Evolutionary conservation across 768 basidiomycete genomes (phyloP), one percentile per base, ranked within the genome.

Genomic region (Tricholoma sp.): DNA sequence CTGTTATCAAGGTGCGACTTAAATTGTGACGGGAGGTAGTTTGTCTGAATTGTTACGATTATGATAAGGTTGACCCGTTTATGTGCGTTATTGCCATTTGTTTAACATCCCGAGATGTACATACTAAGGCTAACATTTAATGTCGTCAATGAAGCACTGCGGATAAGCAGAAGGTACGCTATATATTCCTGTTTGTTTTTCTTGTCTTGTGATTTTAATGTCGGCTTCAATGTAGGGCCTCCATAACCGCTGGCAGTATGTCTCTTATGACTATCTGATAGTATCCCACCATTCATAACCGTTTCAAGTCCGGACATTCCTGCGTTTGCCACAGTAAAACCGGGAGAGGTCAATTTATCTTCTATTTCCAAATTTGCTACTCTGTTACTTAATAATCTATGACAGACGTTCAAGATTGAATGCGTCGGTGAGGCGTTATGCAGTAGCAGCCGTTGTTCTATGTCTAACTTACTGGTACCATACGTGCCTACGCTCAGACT

Each of bases 221-320:
- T 45, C 24, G 41, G 39, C 34, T 24, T 59, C n/a, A n/a, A n/a
- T n/a, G 0, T 53, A 86, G 84, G 83, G 83, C 24, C 63, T 87
- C 10, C 86, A 87, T 62, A 88, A 87, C 65, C 83, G 86, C 47
- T 88, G 86, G 86, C 86, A 88, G 85, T 87, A 70, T 67, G 86
- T 73, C 10, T 41, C 19, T 8, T 24, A 12, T 34, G 27, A 46
- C 16, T 8, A 5, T 4, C 14, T 8, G 9, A 31, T 2, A 21
- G 50, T n/a, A 46, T 11, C 5, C 24, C 5, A 27, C 24, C 31
- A 14, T 31, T 61, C 18, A 12, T 27, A 45, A 31, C 12, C 7
- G 24, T 34, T 34, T n/a, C 14, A 18, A 84, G 84, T 62, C 85
- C 83, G 0, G 83, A 84, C 59, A 87, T 88, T 52, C 84, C 85